These are phyloP conservation scores for Trametes meyenii DNA, from an alignment of 768 basidiomycete species.

Conservation along the genomic window DNA sequence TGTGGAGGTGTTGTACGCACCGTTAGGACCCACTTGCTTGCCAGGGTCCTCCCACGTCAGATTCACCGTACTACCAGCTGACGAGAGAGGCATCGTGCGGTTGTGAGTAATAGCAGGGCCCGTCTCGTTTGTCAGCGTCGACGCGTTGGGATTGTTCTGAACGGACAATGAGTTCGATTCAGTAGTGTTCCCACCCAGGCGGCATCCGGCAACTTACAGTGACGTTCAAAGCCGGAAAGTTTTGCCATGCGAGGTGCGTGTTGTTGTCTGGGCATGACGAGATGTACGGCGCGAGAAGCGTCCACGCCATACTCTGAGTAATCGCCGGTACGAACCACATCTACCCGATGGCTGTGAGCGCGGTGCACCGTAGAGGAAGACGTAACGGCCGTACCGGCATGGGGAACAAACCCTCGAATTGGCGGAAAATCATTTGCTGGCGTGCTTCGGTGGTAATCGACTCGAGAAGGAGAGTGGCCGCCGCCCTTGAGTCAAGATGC, in stretches of 20 bases:
- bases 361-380: neutral
- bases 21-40: slow-evolving; percentile 52
- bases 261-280: slow-evolving; percentile 54
- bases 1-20: slow-evolving; percentile 52
- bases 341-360: slow-evolving; percentile 11
- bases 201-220: slow-evolving; percentile 34
- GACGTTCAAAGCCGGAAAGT: slow-evolving; percentile 59
- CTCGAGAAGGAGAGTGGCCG: slow-evolving; percentile 55
- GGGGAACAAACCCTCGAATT: slow-evolving; percentile 62
- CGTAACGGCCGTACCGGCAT: slow-evolving; percentile 45
- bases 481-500: slow-evolving; percentile 59
- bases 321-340: slow-evolving; percentile 57
- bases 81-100: slow-evolving; percentile 48
- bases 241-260: slow-evolving; percentile 52
- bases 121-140: slow-evolving; percentile 37
- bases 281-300: slow-evolving; percentile 57
- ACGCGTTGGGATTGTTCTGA: slow-evolving; percentile 39
- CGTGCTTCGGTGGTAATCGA: slow-evolving; percentile 63
- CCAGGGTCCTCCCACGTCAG: slow-evolving; percentile 61
- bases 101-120: slow-evolving; percentile 57
- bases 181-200: neutral
- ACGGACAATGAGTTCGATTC: neutral
- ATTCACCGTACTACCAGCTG: slow-evolving; percentile 46
- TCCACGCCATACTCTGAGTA: slow-evolving; percentile 67
- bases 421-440: slow-evolving; percentile 68